phyloP scores from a whole-genome alignment of 1,139 yeast species.

The Meyerozyma sp. region DNA sequence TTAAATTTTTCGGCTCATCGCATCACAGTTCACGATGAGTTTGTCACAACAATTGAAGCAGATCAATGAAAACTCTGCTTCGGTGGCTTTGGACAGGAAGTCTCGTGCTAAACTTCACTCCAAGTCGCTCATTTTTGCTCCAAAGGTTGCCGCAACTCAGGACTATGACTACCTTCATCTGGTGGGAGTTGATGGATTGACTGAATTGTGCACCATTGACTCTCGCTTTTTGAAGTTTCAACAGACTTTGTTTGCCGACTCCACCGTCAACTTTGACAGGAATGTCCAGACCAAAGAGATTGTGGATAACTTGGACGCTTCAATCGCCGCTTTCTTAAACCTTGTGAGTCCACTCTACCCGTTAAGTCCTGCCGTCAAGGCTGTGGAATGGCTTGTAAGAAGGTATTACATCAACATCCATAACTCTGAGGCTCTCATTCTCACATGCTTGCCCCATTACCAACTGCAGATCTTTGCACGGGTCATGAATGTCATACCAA shows the following conservation, averaged over 20 bases:
- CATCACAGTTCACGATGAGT: conserved; percentile 34
- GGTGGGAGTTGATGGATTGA: conserved; percentile 70
- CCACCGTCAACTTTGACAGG: conserved; percentile 76
- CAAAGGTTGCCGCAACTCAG: conserved; percentile 86
- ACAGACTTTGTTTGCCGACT: conserved; percentile 71
- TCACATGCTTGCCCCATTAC: conserved; percentile 76
- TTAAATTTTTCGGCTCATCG: conserved; percentile 2
- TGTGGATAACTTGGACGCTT: conserved; percentile 64
- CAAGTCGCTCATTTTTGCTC: conserved; percentile 79
- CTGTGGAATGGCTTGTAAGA: conserved; percentile 93
- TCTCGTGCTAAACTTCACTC: conserved; percentile 82
- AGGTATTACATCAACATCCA: conserved; percentile 83
- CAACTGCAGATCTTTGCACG: conserved; percentile 68
- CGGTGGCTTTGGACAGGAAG: conserved; percentile 82
- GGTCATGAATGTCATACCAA: conserved; percentile 63
- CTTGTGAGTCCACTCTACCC: conserved; percentile 73
- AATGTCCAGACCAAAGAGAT: conserved; percentile 74
- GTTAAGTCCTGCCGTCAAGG: conserved; percentile 70
- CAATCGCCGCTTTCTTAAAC: conserved; percentile 68
- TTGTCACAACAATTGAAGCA: conserved; percentile 80
- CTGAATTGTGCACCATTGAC: conserved; percentile 67
- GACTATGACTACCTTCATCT: conserved; percentile 81
- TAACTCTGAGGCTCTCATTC: conserved; percentile 65
- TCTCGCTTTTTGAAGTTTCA: conserved; percentile 67
- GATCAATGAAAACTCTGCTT: conserved; percentile 60